Evolutionary conservation across 192 early-diverging fungal species (phyloP).

Genomic region (Coemansia interrupta): DNA sequence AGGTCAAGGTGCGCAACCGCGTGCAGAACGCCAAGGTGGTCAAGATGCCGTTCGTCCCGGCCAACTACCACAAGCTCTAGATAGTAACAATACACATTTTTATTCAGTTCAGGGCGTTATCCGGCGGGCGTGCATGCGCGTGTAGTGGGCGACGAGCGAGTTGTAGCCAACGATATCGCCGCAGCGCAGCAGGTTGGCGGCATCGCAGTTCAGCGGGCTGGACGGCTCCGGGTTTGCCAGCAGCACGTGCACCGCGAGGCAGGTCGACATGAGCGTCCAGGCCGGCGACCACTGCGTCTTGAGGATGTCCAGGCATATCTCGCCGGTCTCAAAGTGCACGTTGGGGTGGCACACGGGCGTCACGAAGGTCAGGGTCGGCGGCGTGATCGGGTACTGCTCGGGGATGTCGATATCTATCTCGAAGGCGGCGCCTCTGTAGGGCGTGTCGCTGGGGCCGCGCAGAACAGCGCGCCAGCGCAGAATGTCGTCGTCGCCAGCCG

Average conservation of each 20-base stretch:
- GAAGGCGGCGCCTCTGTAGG: conserved; percentile 69
- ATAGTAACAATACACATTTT: not conserved
- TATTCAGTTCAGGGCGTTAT: not conserved
- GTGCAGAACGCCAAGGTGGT: conserved; percentile 76
- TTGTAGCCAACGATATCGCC: conserved; percentile 84
- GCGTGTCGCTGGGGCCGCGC: conserved; percentile 49
- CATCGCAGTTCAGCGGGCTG: conserved; percentile 92
- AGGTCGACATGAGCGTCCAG: conserved; percentile 86
- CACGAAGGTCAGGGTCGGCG: conserved; percentile 69
- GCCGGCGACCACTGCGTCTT: conserved; percentile 93
- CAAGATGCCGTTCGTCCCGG: conserved; percentile 95
- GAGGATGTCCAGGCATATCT: conserved; percentile 95
- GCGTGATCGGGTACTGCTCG: conserved; percentile 67
- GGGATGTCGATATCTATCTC: conserved; percentile 77
- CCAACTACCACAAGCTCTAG: conserved; percentile 68
- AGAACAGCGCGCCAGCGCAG: conserved; percentile 52
- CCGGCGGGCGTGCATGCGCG: conserved; percentile 62
- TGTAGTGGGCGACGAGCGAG: conserved; percentile 84
- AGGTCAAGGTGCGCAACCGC: conserved; percentile 86
- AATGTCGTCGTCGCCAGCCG: conserved; percentile 41
- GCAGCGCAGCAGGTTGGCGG: conserved; percentile 85
- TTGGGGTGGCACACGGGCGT: conserved; percentile 93
- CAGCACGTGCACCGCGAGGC: conserved; percentile 78
- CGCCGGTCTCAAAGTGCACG: conserved; percentile 90
- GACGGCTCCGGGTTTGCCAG: conserved; percentile 84